Evolutionary conservation across 441 rosid genomes (phyloP).

Genomic region (Pelargonium fulgidum): DNA sequence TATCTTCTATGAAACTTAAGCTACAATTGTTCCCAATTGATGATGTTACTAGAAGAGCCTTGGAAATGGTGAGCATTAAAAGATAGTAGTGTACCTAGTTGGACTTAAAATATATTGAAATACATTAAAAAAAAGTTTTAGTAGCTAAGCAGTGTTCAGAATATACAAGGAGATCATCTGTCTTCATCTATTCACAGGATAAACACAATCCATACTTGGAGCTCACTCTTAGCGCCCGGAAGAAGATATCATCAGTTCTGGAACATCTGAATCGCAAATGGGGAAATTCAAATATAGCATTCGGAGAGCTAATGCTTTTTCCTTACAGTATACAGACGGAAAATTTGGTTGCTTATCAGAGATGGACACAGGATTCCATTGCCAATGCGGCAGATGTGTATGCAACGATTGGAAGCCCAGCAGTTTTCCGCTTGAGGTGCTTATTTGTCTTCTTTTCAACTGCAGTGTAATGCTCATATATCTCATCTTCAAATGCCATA

Average conservation of each 20-base stretch:
- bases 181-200: conserved; percentile 51
- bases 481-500: conserved; percentile 13
- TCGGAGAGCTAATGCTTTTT: conserved; percentile 74
- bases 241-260: conserved; percentile 88
- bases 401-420: conserved; percentile 60
- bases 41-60: conserved; percentile 70
- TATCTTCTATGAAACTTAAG: conserved; percentile 60
- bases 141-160: conserved; percentile 9
- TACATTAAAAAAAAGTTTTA: conserved; percentile 9
- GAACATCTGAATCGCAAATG: conserved; percentile 95
- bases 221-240: conserved; percentile 85
- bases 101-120: neutral
- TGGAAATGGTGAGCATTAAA: conserved; percentile 69
- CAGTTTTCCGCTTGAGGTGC: conserved; percentile 84
- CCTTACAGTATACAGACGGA: conserved; percentile 67
- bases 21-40: conserved; percentile 94
- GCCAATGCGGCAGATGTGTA: conserved; percentile 60
- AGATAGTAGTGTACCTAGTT: conserved; percentile 21
- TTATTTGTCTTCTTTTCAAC: conserved; percentile 23
- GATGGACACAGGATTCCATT: conserved; percentile 74
- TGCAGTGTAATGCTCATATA: conserved; percentile 16
- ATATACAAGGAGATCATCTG: conserved; percentile 17
- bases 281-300: conserved; percentile 78
- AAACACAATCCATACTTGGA: conserved; percentile 90
- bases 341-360: conserved; percentile 44